These are phyloP conservation scores for Ophiostoma sp. DNA, from an alignment of 2,329 filamentous ascomycete species.

Conservation along the genomic window DNA sequence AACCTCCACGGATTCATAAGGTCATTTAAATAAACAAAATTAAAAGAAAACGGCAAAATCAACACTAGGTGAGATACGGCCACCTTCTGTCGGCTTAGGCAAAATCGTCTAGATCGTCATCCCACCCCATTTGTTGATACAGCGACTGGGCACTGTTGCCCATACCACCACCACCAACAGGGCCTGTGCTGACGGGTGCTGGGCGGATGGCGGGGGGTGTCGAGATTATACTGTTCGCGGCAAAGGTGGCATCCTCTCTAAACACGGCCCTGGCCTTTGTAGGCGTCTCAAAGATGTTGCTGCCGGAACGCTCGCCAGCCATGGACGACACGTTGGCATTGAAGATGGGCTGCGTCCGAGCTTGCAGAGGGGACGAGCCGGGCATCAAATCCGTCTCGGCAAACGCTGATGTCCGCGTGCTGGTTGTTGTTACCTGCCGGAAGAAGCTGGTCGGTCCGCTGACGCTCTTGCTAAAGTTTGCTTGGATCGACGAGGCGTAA, in stretches of 20 bases:
- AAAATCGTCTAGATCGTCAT: slow-evolving; percentile 44
- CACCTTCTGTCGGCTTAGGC: not conserved
- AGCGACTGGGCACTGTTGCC: slow-evolving; percentile 40
- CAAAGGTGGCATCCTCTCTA: not conserved
- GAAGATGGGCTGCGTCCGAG: not conserved
- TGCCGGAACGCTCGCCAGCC: not conserved
- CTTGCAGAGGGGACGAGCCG: slow-evolving; percentile 27
- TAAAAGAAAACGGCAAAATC: not conserved
- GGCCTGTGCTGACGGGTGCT: not conserved
- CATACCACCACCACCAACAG: slow-evolving; percentile 23
- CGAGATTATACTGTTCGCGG: not conserved
- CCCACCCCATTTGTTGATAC: slow-evolving; percentile 54
- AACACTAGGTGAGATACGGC: no score
- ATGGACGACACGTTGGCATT: not conserved
- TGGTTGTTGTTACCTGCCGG: not conserved
- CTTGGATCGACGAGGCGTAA: not conserved
- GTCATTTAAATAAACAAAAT: slow-evolving; percentile 1
- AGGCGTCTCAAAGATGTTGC: slow-evolving; percentile 31
- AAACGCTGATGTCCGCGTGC: slow-evolving; percentile 8
- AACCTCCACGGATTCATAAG: not conserved
- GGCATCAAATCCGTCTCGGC: slow-evolving; percentile 19
- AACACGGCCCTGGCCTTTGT: slow-evolving; percentile 25
- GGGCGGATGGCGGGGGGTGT: not conserved
- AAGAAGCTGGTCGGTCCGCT: not conserved
- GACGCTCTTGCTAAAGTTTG: not conserved